Conservation (phyloP, 805 yeast species). For the Ogataea neopini region DNA sequence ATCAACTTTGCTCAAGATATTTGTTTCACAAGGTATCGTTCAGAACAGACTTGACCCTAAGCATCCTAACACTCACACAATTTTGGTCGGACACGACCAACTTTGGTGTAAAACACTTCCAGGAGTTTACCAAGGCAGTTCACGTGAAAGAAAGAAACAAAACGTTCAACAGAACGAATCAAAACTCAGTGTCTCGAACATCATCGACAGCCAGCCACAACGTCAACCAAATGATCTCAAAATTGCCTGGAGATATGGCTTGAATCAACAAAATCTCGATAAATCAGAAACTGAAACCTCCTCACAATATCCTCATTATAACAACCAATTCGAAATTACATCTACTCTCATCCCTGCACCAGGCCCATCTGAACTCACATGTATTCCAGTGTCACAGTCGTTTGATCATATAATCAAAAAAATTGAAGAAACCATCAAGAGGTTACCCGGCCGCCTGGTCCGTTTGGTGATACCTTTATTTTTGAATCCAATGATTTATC, state of each 20-base stretch:
- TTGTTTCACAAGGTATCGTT: constrained; percentile 73
- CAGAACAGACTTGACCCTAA: constrained; percentile 54
- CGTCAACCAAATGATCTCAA: constrained; percentile 52
- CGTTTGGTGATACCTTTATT: constrained; percentile 76
- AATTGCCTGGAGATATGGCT: constrained; percentile 93
- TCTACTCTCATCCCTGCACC: constrained; percentile 69
- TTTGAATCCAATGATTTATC: constrained; percentile 74
- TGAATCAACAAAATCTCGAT: constrained; percentile 40
- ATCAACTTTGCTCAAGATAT: constrained; percentile 64
- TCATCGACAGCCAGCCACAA: constrained; percentile 41
- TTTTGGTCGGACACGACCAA: constrained; percentile 60
- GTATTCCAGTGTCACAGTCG: constrained; percentile 42
- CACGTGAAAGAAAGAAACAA: constrained; percentile 64
- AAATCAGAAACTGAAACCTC: constrained; percentile 30
- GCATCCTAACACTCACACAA: constrained; percentile 53
- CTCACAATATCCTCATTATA: constrained; percentile 51
- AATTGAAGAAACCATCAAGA: constrained; percentile 42
- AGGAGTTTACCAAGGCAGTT: constrained; percentile 69
- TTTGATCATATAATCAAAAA: constrained; percentile 37
- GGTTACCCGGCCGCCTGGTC: constrained; percentile 49
- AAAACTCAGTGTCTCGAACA: constrained; percentile 67
- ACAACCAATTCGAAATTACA: constrained; percentile 74
- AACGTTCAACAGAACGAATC: constrained; percentile 57
- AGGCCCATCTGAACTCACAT: constrained; percentile 57
- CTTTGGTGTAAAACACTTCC: constrained; percentile 73